Conservation (phyloP, 345 rosid genomes). For the Rhodamnia rubescens region DNA sequence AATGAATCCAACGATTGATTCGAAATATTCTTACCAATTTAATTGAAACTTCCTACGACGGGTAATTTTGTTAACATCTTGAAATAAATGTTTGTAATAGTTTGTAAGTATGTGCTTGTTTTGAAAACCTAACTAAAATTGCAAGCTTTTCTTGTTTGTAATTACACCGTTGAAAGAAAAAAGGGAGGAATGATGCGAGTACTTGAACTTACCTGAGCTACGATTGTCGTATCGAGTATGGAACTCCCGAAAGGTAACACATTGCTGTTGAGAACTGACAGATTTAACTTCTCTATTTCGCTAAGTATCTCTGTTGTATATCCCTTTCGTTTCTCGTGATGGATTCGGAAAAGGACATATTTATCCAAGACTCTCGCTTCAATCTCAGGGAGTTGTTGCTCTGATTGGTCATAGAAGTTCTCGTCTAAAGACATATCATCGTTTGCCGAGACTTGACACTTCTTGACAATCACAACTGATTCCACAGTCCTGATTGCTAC, state of each 20-base stretch:
- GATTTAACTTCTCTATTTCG: conserved; percentile 37
- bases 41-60: background rate
- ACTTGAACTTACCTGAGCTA: conserved; percentile 39
- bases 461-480: conserved; percentile 42
- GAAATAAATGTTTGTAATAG: background rate
- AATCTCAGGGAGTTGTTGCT: conserved; percentile 39
- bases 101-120: background rate
- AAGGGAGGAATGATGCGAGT: background rate
- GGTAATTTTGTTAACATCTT: background rate
- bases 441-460: conserved; percentile 19
- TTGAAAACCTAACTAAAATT: background rate
- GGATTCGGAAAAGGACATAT: conserved; percentile 52
- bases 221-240: conserved; percentile 47
- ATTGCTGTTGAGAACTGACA: conserved; percentile 27
- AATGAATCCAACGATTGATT: background rate
- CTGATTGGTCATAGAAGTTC: conserved; percentile 10
- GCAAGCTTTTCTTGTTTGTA: background rate
- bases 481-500: conserved; percentile 31
- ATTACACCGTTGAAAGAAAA: background rate
- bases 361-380: conserved; percentile 49
- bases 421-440: conserved; percentile 25
- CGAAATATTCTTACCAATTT: background rate
- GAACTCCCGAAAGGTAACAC: conserved; percentile 51
- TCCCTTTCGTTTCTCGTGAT: conserved; percentile 44
- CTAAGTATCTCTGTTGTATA: conserved; percentile 23